Evolutionary conservation across 495 filamentous ascomycete genomes (phyloP).

Genomic region (Friedmanniomyces endolithicus): DNA sequence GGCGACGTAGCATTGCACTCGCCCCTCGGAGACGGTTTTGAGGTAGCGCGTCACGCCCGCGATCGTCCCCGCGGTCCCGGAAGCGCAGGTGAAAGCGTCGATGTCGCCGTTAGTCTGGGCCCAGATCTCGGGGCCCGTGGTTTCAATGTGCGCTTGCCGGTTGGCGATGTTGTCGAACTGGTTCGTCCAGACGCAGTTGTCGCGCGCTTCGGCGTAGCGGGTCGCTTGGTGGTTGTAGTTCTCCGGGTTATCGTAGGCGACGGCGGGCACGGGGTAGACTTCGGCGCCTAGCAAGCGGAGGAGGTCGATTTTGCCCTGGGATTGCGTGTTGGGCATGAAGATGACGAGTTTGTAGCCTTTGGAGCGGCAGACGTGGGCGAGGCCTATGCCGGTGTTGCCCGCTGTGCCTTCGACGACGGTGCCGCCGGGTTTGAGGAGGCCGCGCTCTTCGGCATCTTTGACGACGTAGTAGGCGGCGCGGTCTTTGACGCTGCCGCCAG

Average conservation of each 20-base stretch:
- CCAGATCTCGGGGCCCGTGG: constrained; percentile 96
- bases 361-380: constrained; percentile 89
- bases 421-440: constrained; percentile 68
- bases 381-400: constrained; percentile 94
- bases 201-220: constrained; percentile 69
- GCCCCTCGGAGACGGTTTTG: constrained; percentile 66
- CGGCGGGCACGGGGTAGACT: constrained; percentile 93
- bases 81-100: constrained; percentile 91
- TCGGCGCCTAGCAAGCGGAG: constrained; percentile 87
- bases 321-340: constrained; percentile 99
- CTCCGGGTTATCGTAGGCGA: constrained; percentile 86
- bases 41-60: constrained; percentile 83
- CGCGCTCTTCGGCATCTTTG: constrained; percentile 80
- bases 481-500: constrained; percentile 92
- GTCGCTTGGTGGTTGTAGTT: constrained; percentile 97
- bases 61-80: constrained; percentile 83
- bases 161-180: constrained; percentile 98
- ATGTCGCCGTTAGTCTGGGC: constrained; percentile 75
- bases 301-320: constrained; percentile 93
- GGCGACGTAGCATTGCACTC: constrained; percentile 80
- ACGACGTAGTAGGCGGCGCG: constrained; percentile 90
- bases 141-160: constrained; percentile 87
- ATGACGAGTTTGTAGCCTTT: constrained; percentile 92
- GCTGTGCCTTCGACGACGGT: constrained; percentile 95
- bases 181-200: constrained; percentile 96